These are phyloP conservation scores for Terfezia boudieri DNA, from an alignment of 495 filamentous ascomycete genomes.

Conservation along the genomic window DNA sequence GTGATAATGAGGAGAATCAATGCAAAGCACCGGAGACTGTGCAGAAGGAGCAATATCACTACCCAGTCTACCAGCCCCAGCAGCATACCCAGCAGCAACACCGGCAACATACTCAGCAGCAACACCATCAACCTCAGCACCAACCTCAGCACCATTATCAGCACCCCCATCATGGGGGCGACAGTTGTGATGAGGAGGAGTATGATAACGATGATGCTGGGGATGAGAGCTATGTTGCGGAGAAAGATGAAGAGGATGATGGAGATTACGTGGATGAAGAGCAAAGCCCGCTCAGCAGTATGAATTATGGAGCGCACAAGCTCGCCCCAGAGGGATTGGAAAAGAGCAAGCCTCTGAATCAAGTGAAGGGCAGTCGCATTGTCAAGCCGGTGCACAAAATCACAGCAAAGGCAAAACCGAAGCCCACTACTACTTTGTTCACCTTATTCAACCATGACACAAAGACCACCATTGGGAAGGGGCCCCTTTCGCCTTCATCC, in stretches of 20 bases:
- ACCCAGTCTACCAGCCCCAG: neutral
- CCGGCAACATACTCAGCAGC: neutral
- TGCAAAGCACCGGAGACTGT: neutral
- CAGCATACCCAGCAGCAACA: neutral
- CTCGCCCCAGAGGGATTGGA: neutral
- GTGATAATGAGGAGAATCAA: conserved; percentile 34
- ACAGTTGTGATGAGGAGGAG: conserved; percentile 11
- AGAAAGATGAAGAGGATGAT: conserved; percentile 28
- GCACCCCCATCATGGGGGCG: neutral
- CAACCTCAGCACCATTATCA: conserved; percentile 5
- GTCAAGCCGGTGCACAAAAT: neutral
- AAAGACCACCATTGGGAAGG: neutral
- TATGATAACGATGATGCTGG: conserved; percentile 15
- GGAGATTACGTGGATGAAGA: conserved; percentile 35
- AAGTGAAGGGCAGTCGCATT: neutral
- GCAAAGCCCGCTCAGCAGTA: conserved; percentile 10
- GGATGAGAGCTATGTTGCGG: conserved; percentile 22
- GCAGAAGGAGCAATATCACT: conserved; percentile 3
- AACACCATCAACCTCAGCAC: neutral
- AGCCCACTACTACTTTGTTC: neutral
- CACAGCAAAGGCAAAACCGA: neutral
- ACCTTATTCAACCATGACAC: neutral
- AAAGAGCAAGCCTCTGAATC: neutral
- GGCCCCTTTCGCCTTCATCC: neutral
- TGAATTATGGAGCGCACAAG: conserved; percentile 11